Percentiles rank a stretch among this genome's conserved stretches.
Conservation (phyloP, 1,284 basidiomycete genomes). For the Ganoderma lucidum region DNA sequence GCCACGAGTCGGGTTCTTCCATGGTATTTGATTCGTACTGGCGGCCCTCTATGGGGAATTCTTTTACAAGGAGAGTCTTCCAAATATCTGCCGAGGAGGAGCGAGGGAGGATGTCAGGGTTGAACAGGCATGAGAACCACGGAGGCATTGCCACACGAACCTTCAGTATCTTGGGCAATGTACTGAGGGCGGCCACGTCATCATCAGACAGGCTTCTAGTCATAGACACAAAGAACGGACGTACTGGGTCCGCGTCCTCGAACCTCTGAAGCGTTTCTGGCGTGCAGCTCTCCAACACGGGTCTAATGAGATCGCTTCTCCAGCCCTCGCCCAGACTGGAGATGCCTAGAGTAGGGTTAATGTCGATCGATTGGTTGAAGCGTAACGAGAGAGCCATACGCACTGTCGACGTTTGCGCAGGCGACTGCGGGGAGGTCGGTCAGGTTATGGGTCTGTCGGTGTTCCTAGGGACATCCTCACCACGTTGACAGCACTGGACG, state of each 20-base stretch:
- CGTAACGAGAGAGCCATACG: constrained; percentile 17
- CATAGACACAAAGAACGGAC: constrained; percentile 37
- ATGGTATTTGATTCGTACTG: constrained; percentile 48
- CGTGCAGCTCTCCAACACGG: constrained; percentile 75
- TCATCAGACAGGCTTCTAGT: neutral
- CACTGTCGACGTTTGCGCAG: constrained; percentile 63
- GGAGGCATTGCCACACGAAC: constrained; percentile 44
- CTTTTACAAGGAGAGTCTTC: constrained; percentile 67
- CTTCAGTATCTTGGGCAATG: constrained; percentile 63
- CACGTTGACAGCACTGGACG: constrained; percentile 49
- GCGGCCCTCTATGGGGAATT: constrained; percentile 61
- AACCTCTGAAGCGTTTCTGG: constrained; percentile 72
- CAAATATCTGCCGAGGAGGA: constrained; percentile 64
- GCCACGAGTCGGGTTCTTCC: constrained; percentile 68
- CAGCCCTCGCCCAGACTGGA: constrained; percentile 52
- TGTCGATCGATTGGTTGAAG: constrained; percentile 2
- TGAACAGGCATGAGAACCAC: constrained; percentile 16
- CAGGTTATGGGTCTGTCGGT: constrained; percentile 24
- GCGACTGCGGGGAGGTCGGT: constrained; percentile 51
- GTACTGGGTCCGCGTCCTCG: constrained; percentile 73
- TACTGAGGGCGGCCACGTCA: constrained; percentile 49
- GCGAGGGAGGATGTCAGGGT: constrained; percentile 28
- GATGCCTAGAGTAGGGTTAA: constrained; percentile 31
- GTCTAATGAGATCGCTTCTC: constrained; percentile 68
- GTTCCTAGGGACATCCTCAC: constrained; percentile 41